Conservation (phyloP, 2,329 filamentous ascomycete genomes). For the Hypoxylon sp. region DNA sequence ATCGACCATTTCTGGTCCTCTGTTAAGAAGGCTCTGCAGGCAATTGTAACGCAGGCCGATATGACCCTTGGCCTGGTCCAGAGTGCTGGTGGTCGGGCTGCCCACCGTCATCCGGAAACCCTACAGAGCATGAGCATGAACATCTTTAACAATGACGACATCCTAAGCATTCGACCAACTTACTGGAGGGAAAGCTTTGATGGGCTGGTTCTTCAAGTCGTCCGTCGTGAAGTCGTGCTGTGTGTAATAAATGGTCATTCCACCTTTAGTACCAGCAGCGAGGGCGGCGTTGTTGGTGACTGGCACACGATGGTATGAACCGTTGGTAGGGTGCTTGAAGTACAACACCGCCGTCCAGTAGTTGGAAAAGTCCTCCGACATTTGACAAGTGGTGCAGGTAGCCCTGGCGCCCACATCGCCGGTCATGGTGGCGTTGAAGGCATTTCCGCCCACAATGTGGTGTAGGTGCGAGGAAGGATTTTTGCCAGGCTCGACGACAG, state of each 20-base stretch:
- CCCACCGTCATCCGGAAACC: slow-evolving; percentile 63
- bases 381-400: slow-evolving; percentile 52
- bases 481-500: slow-evolving; percentile 50
- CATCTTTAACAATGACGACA: neutral
- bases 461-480: slow-evolving; percentile 50
- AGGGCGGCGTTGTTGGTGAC: slow-evolving; percentile 48
- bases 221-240: slow-evolving; percentile 49
- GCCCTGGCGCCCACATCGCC: slow-evolving; percentile 49
- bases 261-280: slow-evolving; percentile 47
- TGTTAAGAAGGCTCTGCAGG: slow-evolving; percentile 54
- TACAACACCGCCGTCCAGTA: slow-evolving; percentile 54
- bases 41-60: slow-evolving; percentile 59
- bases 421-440: slow-evolving; percentile 52
- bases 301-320: slow-evolving; percentile 52
- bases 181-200: slow-evolving; percentile 60
- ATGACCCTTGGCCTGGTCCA: slow-evolving; percentile 52
- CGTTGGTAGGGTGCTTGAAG: slow-evolving; percentile 52
- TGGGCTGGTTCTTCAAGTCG: slow-evolving; percentile 52
- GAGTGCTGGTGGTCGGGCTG: slow-evolving; percentile 48
- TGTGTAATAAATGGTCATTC: slow-evolving; percentile 53
- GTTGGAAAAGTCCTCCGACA: slow-evolving; percentile 51
- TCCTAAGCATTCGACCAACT: slow-evolving; percentile 12
- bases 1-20: slow-evolving; percentile 56
- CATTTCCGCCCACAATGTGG: slow-evolving; percentile 53
- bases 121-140: slow-evolving; percentile 46